Evolutionary conservation across 257 asterid genomes (phyloP).

Genomic region (Hygrophila difformis): DNA sequence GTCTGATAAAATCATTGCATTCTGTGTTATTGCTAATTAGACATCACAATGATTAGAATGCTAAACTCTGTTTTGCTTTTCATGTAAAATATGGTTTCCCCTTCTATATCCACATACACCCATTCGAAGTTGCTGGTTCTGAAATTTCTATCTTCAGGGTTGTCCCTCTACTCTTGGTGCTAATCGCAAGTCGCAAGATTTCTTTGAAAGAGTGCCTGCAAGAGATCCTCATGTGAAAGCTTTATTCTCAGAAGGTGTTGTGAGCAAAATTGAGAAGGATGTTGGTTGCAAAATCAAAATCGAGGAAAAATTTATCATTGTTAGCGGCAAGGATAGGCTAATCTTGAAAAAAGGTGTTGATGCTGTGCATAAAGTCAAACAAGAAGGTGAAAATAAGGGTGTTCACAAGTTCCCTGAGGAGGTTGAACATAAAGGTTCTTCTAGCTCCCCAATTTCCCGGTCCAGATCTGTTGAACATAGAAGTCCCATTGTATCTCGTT

Average conservation of each 20-base stretch:
- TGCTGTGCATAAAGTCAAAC: constrained; percentile 82
- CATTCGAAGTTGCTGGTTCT: constrained; percentile 1
- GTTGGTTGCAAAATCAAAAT: constrained; percentile 88
- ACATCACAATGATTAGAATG: background rate
- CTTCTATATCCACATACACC: background rate
- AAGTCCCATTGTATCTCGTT: constrained; percentile 66
- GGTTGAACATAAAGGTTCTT: constrained; percentile 45
- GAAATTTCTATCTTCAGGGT: constrained; percentile 66
- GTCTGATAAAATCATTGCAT: background rate
- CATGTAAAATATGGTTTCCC: background rate
- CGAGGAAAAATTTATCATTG: constrained; percentile 88
- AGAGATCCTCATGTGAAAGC: constrained; percentile 86
- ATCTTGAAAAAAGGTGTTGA: constrained; percentile 83
- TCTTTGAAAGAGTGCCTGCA: constrained; percentile 91
- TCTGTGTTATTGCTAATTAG: background rate
- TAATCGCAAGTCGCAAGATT: constrained; percentile 90
- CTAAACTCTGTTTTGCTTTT: constrained; percentile 7
- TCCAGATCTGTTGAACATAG: constrained; percentile 73
- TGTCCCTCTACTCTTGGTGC: constrained; percentile 99
- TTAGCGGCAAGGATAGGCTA: constrained; percentile 95
- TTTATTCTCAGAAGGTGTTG: constrained; percentile 69
- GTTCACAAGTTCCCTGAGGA: constrained; percentile 53
- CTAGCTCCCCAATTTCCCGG: constrained; percentile 47
- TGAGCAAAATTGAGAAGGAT: constrained; percentile 83
- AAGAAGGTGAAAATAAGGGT: constrained; percentile 55